These are phyloP conservation scores for Sisymbrium altissimum DNA, from an alignment of 345 rosid genomes.

Conservation along the genomic window DNA sequence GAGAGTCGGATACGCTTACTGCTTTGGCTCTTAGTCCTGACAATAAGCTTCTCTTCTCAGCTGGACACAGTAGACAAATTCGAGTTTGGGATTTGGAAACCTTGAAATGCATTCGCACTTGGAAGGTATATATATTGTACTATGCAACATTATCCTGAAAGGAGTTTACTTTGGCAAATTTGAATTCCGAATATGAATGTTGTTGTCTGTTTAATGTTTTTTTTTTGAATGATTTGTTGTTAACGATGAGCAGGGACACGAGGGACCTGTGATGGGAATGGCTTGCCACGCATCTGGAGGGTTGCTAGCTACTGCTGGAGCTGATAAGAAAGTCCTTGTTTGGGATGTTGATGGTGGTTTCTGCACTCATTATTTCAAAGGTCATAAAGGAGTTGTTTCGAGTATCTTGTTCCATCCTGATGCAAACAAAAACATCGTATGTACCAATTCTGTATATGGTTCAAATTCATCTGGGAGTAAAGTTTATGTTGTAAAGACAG, in stretches of 20 bases:
- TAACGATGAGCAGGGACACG: constrained; percentile 63
- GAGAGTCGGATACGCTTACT: constrained; percentile 61
- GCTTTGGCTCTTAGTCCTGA: constrained; percentile 80
- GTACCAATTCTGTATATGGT: constrained; percentile 20
- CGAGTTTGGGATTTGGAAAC: constrained; percentile 88
- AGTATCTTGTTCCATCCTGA: constrained; percentile 82
- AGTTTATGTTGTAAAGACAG: neutral
- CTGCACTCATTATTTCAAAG: constrained; percentile 92
- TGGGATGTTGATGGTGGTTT: constrained; percentile 99
- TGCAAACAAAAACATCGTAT: constrained; percentile 56
- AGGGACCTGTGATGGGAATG: constrained; percentile 92
- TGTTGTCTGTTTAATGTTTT: neutral
- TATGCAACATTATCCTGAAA: neutral
- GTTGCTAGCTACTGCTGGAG: constrained; percentile 92
- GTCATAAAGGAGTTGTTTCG: constrained; percentile 85
- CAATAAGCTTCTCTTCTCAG: constrained; percentile 76
- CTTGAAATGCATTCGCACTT: constrained; percentile 72
- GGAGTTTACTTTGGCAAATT: neutral
- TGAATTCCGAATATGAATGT: neutral
- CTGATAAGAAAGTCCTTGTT: constrained; percentile 93
- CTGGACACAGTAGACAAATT: constrained; percentile 89
- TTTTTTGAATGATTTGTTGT: neutral
- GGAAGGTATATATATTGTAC: constrained; percentile 66
- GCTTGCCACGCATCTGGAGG: constrained; percentile 94
- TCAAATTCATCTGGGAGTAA: neutral